Evolutionary conservation across 257 asterid genomes (phyloP), one percentile per base, ranked within the genome.

Genomic region (Gentiana macrophylla): DNA sequence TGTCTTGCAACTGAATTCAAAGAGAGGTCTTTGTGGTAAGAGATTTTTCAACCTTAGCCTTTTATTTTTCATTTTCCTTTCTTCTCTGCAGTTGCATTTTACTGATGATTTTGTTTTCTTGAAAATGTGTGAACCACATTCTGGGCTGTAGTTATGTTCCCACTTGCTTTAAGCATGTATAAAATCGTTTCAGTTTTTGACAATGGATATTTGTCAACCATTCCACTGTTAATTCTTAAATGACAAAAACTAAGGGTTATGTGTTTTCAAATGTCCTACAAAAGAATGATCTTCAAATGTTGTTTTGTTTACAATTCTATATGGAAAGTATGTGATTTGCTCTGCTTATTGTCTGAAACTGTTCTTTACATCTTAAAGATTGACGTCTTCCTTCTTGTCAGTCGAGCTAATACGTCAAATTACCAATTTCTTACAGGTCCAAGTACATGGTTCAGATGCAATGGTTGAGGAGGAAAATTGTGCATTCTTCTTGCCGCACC

Each of bases 391-490:
- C 24, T 24, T 24, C 24, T 24, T 24, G 24, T 24, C 24, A 24
- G 24, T 24, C 24, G 24, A 24, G 24, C 24, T 24, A 24, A 24
- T 24, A 24, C 24, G 24, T 24, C 24, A 24, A 24, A 24, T 68
- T 59, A 12, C 63, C 49, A 37, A 52, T 52, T 24, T 49, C 52
- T 11, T 44, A 36, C 76, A 90, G 98, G 78, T 91, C 66, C 98
- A 91, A 83, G 98, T 96, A 13, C 98, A 91, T 66, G 98, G 98
- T 70, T 76, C 94, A 1, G 98, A 91, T 69, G 98, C 95, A 36
- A 87, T 91, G 98, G 98, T 87, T 61, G 95, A 91, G 43, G 95
- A 87, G 64, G 96, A 91, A 32, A 84, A 79, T 52, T 91, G 98
- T 53, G 94, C 83, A 50, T 91, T 91, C 86, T 87, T 91, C 81